phyloP scores from a whole-genome alignment of 805 yeast species.

The Blastobotrys mokoenaii region DNA sequence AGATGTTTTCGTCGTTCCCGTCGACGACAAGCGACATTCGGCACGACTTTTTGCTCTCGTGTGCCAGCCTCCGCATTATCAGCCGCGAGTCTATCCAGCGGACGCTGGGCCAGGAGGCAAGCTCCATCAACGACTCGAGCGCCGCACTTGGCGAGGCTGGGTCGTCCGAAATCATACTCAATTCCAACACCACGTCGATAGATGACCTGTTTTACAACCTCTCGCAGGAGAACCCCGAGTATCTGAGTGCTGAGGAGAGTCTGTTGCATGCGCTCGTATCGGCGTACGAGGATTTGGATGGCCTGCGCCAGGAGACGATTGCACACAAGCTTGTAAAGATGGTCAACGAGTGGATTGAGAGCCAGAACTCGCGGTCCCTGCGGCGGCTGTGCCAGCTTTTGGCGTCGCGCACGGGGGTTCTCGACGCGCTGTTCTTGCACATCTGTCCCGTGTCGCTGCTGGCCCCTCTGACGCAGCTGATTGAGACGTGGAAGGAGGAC shows the following conservation, averaged over 20 bases:
- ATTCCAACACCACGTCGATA: slow-evolving; percentile 19
- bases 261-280: slow-evolving; percentile 42
- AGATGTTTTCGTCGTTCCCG: slow-evolving; percentile 44
- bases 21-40: slow-evolving; percentile 40
- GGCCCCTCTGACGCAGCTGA: slow-evolving; percentile 39
- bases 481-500: slow-evolving; percentile 43
- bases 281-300: slow-evolving; percentile 39
- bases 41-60: slow-evolving; percentile 41
- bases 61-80: slow-evolving; percentile 35
- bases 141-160: background rate
- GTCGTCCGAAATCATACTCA: slow-evolving; percentile 12
- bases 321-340: slow-evolving; percentile 31
- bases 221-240: slow-evolving; percentile 37
- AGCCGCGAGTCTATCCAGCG: slow-evolving; percentile 29
- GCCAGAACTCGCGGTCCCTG: slow-evolving; percentile 36
- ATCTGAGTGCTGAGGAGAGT: slow-evolving; percentile 44
- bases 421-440: slow-evolving; percentile 39
- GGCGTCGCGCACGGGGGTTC: slow-evolving; percentile 33
- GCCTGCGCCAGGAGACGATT: slow-evolving; percentile 39
- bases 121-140: background rate
- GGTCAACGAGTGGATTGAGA: slow-evolving; percentile 31
- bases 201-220: slow-evolving; percentile 22
- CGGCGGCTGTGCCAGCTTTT: slow-evolving; percentile 47
- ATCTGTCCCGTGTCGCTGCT: slow-evolving; percentile 37
- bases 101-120: slow-evolving; percentile 19